Evolutionary conservation across 1,284 basidiomycete species (phyloP).

Genomic region (Apiotrichum porosum): DNA sequence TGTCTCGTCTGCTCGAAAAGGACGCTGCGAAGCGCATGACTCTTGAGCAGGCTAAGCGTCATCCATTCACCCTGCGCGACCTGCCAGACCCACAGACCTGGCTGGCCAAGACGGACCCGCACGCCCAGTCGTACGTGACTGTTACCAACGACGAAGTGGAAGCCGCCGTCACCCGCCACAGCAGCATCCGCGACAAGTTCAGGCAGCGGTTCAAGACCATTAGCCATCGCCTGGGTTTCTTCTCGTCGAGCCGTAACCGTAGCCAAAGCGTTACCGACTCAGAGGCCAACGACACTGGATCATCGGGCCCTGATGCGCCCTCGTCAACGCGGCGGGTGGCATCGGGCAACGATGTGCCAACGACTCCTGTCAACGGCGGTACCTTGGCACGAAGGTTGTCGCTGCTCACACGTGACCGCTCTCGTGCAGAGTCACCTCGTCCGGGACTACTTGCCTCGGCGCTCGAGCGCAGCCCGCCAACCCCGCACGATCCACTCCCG

Average conservation of each 20-base stretch:
- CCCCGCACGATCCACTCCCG: not conserved
- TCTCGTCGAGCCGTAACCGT: slow-evolving; percentile 21
- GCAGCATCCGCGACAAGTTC: slow-evolving; percentile 38
- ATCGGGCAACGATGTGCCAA: slow-evolving; percentile 7
- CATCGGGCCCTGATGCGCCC: slow-evolving; percentile 3
- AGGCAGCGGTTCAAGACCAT: slow-evolving; percentile 38
- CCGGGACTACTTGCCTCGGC: slow-evolving; percentile 9
- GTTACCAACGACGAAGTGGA: slow-evolving; percentile 78
- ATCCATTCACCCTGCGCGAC: slow-evolving; percentile 72
- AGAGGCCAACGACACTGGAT: slow-evolving; percentile 15
- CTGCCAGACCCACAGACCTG: slow-evolving; percentile 68
- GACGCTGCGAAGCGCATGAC: slow-evolving; percentile 72
- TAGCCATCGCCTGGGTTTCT: slow-evolving; percentile 29
- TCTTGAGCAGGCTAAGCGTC: slow-evolving; percentile 73
- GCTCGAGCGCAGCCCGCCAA: not conserved
- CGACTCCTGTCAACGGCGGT: not conserved
- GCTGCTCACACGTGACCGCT: slow-evolving; percentile 1
- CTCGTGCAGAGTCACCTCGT: slow-evolving; percentile 11
- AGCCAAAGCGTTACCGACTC: slow-evolving; percentile 34
- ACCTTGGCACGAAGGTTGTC: slow-evolving; percentile 11
- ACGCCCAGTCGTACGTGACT: slow-evolving; percentile 57
- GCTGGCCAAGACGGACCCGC: slow-evolving; percentile 69
- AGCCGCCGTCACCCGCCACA: slow-evolving; percentile 58
- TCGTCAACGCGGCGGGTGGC: slow-evolving; percentile 7
- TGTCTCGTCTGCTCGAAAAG: slow-evolving; percentile 77